These are phyloP conservation scores for Pestalotiopsis sp. DNA, from an alignment of 2,329 filamentous ascomycete genomes.

Conservation along the genomic window DNA sequence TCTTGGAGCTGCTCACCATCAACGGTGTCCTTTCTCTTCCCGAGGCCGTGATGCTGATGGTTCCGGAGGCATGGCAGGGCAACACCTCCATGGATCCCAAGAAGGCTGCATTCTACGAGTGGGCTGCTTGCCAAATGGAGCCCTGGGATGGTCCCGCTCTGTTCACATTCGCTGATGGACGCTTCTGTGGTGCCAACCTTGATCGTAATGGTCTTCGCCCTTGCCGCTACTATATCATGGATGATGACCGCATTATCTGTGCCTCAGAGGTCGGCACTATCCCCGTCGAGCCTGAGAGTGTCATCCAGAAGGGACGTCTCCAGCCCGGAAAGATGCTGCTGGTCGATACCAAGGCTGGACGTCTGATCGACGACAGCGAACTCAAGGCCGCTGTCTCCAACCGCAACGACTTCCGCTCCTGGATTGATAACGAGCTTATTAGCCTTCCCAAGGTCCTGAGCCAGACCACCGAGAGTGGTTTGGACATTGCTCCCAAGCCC, in stretches of 20 bases:
- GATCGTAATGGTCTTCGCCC: constrained; percentile 94
- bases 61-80: constrained; percentile 96
- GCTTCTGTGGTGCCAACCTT: constrained; percentile 95
- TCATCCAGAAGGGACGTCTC: constrained; percentile 89
- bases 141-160: constrained; percentile 96
- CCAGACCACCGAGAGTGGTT: constrained; percentile 50
- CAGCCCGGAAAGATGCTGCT: constrained; percentile 95
- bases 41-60: constrained; percentile 98
- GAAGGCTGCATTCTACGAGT: constrained; percentile 97
- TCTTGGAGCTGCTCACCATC: constrained; percentile 88
- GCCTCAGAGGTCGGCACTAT: constrained; percentile 96
- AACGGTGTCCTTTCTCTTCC: constrained; percentile 94
- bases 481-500: constrained; percentile 67
- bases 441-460: constrained; percentile 75
- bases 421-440: constrained; percentile 84
- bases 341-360: constrained; percentile 84
- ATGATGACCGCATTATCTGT: constrained; percentile 96
- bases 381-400: constrained; percentile 86
- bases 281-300: constrained; percentile 81
- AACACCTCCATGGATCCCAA: constrained; percentile 89
- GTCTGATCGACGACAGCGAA: constrained; percentile 92
- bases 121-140: constrained; percentile 98
- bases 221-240: constrained; percentile 95
- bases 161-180: constrained; percentile 95
- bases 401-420: constrained; percentile 83